These are phyloP conservation scores for Diplodia mutila DNA, from an alignment of 2,329 filamentous ascomycete species.

Conservation along the genomic window DNA sequence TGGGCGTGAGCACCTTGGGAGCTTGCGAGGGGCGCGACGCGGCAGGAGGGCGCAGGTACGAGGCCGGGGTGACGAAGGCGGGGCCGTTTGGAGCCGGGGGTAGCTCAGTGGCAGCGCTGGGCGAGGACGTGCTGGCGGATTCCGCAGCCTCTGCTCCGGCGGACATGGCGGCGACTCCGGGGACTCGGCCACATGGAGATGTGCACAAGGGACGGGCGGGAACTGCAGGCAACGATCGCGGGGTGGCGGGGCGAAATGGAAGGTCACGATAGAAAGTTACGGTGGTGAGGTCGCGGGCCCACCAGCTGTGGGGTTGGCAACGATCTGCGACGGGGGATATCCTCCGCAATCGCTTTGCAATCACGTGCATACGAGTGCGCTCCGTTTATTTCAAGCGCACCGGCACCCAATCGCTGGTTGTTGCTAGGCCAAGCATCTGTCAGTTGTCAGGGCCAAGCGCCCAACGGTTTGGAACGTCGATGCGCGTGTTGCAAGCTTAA, in stretches of 20 bases:
- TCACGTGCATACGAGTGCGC: conserved; percentile 14
- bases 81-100: conserved; percentile 29
- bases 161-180: conserved; percentile 42
- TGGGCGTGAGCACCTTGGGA: conserved; percentile 55
- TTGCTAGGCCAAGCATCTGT: conserved; percentile 3
- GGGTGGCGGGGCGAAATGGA: conserved; percentile 13
- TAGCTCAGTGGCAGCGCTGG: conserved; percentile 34
- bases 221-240: conserved; percentile 5
- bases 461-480: not conserved
- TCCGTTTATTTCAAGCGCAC: not conserved
- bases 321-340: conserved; percentile 20
- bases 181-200: conserved; percentile 43
- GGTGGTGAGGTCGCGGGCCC: conserved; percentile 24
- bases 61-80: conserved; percentile 44
- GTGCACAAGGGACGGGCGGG: conserved; percentile 2
- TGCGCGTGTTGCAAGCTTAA: conserved; percentile 4
- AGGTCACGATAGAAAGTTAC: conserved; percentile 27
- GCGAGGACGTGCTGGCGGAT: conserved; percentile 32
- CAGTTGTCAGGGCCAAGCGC: not conserved
- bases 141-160: conserved; percentile 41
- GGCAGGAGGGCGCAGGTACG: conserved; percentile 40
- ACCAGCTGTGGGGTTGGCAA: conserved; percentile 25
- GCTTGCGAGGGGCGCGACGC: conserved; percentile 34
- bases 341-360: conserved; percentile 16
- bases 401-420: conserved; percentile 1